Conservation (phyloP, 805 yeast species). For the Kuraishia floccosa region DNA sequence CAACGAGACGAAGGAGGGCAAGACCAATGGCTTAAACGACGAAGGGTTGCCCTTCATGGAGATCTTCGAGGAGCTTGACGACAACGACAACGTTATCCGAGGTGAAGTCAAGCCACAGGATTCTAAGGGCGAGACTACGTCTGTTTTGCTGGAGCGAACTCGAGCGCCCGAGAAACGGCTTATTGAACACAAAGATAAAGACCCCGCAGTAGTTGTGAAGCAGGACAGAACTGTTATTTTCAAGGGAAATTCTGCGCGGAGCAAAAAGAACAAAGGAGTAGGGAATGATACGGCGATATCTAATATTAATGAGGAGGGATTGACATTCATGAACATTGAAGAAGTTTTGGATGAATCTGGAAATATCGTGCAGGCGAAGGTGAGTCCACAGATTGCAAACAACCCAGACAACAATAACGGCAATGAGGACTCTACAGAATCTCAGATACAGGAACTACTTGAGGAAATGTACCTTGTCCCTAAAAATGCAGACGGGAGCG, state of each 20-base stretch:
- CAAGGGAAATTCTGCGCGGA: neutral
- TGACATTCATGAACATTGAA: constrained; percentile 63
- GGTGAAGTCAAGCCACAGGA: constrained; percentile 28
- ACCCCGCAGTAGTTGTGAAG: too few species aligned
- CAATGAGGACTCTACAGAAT: constrained; percentile 11
- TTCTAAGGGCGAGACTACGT: too few species aligned
- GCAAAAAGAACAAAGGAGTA: neutral
- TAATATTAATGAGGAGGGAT: constrained; percentile 27
- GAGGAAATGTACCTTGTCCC: constrained; percentile 18
- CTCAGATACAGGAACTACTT: constrained; percentile 19
- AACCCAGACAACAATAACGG: constrained; percentile 6
- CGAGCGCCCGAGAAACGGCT: too few species aligned
- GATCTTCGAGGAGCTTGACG: constrained; percentile 76
- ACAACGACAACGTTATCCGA: constrained; percentile 56
- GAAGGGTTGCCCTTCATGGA: constrained; percentile 65
- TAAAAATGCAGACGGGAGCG: neutral
- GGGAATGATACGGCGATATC: too few species aligned
- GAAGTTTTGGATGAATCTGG: constrained; percentile 80
- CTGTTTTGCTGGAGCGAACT: too few species aligned
- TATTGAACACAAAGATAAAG: too few species aligned
- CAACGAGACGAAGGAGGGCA: too few species aligned
- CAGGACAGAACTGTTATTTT: too few species aligned
- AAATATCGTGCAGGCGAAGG: constrained; percentile 36
- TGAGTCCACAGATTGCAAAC: constrained; percentile 21
- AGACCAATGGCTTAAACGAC: too few species aligned